Conservation (phyloP, 352 stramenopile genomes). For the Globisporangium canariense region DNA sequence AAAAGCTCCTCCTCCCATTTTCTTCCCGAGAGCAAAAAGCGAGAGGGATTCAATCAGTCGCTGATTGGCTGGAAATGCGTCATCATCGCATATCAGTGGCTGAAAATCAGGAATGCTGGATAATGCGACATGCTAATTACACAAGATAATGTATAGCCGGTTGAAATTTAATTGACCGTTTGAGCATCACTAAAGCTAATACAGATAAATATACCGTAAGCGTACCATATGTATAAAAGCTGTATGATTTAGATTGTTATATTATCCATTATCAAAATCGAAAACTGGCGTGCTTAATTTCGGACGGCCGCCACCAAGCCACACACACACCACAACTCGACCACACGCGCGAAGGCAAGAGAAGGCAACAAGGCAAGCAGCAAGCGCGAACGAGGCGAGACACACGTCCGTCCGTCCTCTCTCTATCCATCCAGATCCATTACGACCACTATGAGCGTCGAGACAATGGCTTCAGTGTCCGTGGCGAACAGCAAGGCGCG, state of each 20-base stretch:
- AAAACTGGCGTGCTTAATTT: neutral
- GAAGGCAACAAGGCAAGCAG: neutral
- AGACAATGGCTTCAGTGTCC: neutral
- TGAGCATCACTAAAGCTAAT: too few relatives aligned
- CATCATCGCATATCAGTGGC: neutral
- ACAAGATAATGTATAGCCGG: too few relatives aligned
- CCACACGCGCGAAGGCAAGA: neutral
- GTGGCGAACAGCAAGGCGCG: slow-evolving; percentile 1
- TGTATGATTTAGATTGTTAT: too few relatives aligned
- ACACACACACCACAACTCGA: slow-evolving; percentile 9
- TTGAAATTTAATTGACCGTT: too few relatives aligned
- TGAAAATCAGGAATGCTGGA: neutral
- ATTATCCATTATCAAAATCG: too few relatives aligned
- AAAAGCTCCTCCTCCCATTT: neutral
- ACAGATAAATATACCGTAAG: too few relatives aligned
- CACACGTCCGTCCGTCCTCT: neutral
- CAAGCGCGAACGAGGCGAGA: neutral
- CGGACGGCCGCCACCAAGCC: slow-evolving; percentile 1
- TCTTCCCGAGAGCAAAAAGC: neutral
- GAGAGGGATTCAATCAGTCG: neutral
- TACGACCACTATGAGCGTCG: slow-evolving; percentile 11
- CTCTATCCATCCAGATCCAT: neutral
- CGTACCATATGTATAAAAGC: too few relatives aligned
- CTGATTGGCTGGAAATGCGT: neutral
- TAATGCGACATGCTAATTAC: too few relatives aligned